Evolutionary conservation across 805 yeast species (phyloP).

Genomic region (Candida insectorum): DNA sequence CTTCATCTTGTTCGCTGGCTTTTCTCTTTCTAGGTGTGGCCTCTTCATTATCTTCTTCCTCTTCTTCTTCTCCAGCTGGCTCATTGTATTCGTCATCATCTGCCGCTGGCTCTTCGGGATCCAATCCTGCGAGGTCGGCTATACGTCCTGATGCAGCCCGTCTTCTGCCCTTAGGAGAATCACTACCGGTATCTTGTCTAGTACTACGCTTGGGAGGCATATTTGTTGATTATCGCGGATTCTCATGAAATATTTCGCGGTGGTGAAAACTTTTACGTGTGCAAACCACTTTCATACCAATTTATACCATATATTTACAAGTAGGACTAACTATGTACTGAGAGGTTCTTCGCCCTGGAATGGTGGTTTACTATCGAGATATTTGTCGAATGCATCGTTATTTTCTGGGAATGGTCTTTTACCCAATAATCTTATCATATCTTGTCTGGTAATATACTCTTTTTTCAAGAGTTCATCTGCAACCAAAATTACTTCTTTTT

Average conservation of each 20-base stretch:
- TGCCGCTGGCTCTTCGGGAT: constrained; percentile 15
- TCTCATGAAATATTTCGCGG: too few relatives aligned
- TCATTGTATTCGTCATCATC: constrained; percentile 18
- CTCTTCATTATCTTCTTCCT: constrained; percentile 17
- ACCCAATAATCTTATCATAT: constrained; percentile 73
- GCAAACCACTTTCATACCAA: too few relatives aligned
- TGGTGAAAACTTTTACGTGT: too few relatives aligned
- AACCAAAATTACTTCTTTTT: constrained; percentile 60
- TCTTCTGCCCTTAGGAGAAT: constrained; percentile 5
- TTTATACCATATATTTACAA: too few relatives aligned
- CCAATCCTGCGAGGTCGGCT: constrained; percentile 15
- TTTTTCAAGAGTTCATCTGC: constrained; percentile 70
- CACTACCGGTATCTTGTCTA: not conserved
- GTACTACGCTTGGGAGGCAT: constrained; percentile 3
- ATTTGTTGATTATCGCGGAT: too few relatives aligned
- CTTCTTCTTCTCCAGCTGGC: constrained; percentile 11
- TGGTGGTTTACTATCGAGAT: constrained; percentile 52
- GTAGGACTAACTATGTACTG: constrained; percentile 2
- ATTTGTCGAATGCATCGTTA: constrained; percentile 88
- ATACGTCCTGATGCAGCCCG: constrained; percentile 6
- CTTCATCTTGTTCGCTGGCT: constrained; percentile 11
- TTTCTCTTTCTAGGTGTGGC: constrained; percentile 19
- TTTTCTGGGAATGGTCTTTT: constrained; percentile 75
- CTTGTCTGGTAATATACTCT: constrained; percentile 80
- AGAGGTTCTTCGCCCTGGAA: constrained; percentile 19